These are phyloP conservation scores for Rhodocollybia butyracea DNA, from an alignment of 768 basidiomycete species.

Conservation along the genomic window DNA sequence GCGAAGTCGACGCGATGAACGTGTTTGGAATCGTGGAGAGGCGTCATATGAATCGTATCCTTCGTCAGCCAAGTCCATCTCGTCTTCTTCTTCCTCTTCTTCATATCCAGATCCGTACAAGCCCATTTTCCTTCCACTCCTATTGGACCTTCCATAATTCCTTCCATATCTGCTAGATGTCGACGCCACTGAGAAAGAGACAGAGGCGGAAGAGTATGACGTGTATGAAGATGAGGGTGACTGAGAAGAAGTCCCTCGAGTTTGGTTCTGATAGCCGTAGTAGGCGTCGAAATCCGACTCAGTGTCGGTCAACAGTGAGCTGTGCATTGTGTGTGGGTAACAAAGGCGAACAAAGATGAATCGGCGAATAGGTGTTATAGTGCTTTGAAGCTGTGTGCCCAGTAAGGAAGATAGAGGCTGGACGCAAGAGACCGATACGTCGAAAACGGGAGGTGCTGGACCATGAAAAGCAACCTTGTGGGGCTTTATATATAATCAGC, in stretches of 20 bases:
- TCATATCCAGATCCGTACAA: neutral
- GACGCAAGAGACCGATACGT: neutral
- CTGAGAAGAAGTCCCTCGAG: neutral
- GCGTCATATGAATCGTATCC: slow-evolving; percentile 4
- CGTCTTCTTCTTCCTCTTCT: slow-evolving; percentile 1
- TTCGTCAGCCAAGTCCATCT: neutral
- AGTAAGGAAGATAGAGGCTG: neutral
- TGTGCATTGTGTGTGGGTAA: neutral
- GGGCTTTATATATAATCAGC: slow-evolving; percentile 7
- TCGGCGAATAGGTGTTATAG: neutral
- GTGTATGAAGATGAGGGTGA: neutral
- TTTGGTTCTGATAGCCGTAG: neutral
- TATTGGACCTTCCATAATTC: neutral
- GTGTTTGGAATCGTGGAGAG: neutral
- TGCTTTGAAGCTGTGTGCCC: neutral
- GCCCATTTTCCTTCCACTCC: neutral
- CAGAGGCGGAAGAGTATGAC: neutral
- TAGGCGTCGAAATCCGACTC: neutral
- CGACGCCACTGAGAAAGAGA: neutral
- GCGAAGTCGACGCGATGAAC: neutral
- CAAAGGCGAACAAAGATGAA: neutral
- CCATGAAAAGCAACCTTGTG: slow-evolving; percentile 3
- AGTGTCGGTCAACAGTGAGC: neutral
- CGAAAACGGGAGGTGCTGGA: neutral
- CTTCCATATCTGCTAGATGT: neutral